Evolutionary conservation across 495 filamentous ascomycete species (phyloP).

Genomic region (Neurospora sp.): DNA sequence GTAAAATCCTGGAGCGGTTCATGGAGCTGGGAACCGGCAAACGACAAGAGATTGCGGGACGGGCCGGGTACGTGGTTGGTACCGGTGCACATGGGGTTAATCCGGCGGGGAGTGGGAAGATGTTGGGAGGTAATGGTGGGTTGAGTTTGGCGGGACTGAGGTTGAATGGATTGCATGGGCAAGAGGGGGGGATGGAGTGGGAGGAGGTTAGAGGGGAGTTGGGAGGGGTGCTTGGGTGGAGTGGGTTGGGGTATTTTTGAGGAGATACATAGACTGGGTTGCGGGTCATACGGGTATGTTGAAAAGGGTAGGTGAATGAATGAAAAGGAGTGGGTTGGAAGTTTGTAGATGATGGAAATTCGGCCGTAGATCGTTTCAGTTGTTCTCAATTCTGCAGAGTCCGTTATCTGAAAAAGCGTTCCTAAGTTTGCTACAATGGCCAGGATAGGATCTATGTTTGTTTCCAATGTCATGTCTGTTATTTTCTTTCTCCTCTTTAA

Average conservation of each 20-base stretch:
- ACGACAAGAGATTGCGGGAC: conserved; percentile 56
- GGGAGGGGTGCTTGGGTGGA: conserved; percentile 26
- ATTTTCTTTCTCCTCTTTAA: no score
- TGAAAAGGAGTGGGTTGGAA: background rate
- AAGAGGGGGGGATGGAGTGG: background rate
- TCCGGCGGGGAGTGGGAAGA: background rate
- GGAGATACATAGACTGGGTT: background rate
- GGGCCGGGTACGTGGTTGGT: conserved; percentile 42
- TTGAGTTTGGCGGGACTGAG: background rate
- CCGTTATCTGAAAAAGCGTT: background rate
- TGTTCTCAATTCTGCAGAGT: background rate
- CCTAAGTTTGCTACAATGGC: background rate
- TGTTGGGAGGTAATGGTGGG: background rate
- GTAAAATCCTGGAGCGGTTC: conserved; percentile 49
- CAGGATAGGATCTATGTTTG: background rate
- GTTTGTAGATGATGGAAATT: background rate
- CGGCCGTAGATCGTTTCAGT: background rate
- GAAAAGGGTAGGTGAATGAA: background rate
- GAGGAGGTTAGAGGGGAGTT: conserved; percentile 23
- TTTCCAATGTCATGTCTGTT: no score
- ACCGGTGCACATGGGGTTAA: conserved; percentile 1
- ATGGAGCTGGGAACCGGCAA: conserved; percentile 58
- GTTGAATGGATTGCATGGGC: background rate
- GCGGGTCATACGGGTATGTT: no score
- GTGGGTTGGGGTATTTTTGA: conserved; percentile 26